Conservation (phyloP, 2,329 filamentous ascomycete genomes). For the Chaetomium sp. region DNA sequence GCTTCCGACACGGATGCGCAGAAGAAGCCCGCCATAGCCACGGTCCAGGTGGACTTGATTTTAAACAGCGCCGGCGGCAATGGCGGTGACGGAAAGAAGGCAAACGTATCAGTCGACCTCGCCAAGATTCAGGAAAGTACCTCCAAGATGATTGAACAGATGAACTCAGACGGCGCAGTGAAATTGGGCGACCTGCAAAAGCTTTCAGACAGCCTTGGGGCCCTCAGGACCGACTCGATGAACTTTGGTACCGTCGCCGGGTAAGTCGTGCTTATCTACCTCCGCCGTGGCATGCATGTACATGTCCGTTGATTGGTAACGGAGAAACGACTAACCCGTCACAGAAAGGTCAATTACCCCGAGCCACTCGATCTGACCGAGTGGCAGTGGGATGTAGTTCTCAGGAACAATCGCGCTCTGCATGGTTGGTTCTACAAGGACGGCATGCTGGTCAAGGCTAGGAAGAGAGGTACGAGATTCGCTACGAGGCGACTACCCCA, state of each 20-base stretch:
- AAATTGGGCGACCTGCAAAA: slow-evolving; percentile 1
- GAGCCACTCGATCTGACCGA: slow-evolving; percentile 1
- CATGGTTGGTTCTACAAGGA: slow-evolving; percentile 4
- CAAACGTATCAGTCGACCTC: slow-evolving; percentile 1
- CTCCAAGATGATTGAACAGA: slow-evolving; percentile 1
- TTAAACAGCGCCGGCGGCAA: neutral
- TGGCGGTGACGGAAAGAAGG: slow-evolving; percentile 1
- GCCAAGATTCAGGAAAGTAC: slow-evolving; percentile 2
- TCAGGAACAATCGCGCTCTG: slow-evolving; percentile 4
- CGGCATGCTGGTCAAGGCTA: slow-evolving; percentile 2
- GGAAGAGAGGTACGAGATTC: slow-evolving; percentile 1
- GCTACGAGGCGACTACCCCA: slow-evolving; percentile 1
- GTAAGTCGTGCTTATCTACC: neutral
- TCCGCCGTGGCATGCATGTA: neutral
- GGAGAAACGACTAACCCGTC: slow-evolving; percentile 1
- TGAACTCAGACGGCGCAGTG: neutral
- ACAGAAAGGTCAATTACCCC: slow-evolving; percentile 1
- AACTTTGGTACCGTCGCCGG: slow-evolving; percentile 1
- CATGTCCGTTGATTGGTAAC: neutral
- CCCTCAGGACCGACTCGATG: slow-evolving; percentile 2
- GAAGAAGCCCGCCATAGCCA: slow-evolving; percentile 1
- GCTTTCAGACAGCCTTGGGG: slow-evolving; percentile 1
- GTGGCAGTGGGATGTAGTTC: neutral
- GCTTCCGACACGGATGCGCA: slow-evolving; percentile 1
- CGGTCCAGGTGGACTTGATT: slow-evolving; percentile 3